Evolutionary conservation across 2,329 filamentous ascomycete genomes (phyloP), one percentile per base, ranked within the genome.

Genomic region (Talaromyces albobiverticillius): DNA sequence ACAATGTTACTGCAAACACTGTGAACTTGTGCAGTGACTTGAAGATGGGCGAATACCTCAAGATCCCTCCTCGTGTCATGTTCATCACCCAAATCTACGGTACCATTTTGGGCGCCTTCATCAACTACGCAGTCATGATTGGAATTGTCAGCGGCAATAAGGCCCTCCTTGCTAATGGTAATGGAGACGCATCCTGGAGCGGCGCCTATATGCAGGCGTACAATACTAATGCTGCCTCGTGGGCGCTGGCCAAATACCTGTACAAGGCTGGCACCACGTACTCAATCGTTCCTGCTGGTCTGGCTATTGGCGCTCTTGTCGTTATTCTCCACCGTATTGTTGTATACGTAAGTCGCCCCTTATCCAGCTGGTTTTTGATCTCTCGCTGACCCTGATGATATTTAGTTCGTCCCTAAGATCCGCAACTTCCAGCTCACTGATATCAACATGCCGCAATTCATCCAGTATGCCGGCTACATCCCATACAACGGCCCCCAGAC

Each of bases 31-130:
- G 71, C 34, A 78, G 74, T 45, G 79, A 82, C 57, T 63, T 84
- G 22, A 84, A 84, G 67, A 75, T 83, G 72, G 82, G 81, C 18
- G 79, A 83, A 68, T 84, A 84, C 48, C 74, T 57, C 36, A 57
- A 57, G 34, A 55, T 57, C 14, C 55, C 55, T 22, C 55, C 55
- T 40, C 55, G 55, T 13, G 41, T 45, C 34, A 57, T 57, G 55
- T 57, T 57, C 16, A 2, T 57, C 42, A 57, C 55, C 8, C 55
- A 57, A 34, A 46, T 51, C 3, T 57, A 57, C 20, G 55, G 55
- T 29, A 57, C 55, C 5, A 38, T 55, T 5, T 26, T 57, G 32
- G 55, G 55, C 4, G 34, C 46, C 13, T 57, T 57, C 10, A 26
- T 57, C n/a, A 51, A 57, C 10, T 57, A 57, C 18, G 55, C 20